Base-by-base conservation (phyloP, 768 basidiomycete species). In the Xerocomellus amylosporus region DNA sequence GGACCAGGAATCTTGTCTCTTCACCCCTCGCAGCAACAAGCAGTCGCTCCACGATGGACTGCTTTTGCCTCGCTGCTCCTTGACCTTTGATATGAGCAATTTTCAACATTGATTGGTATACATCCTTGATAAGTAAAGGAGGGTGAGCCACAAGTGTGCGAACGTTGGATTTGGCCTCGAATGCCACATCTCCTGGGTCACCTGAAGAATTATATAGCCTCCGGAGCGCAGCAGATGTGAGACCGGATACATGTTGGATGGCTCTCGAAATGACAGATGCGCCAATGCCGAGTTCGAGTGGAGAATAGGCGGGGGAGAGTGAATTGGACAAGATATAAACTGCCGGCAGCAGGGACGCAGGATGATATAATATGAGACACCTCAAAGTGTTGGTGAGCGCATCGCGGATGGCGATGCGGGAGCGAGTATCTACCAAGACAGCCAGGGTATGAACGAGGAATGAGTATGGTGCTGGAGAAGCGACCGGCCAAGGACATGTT, bases 151-250 rank as follows among this genome's bases (percentile, higher is more conserved):
- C 67, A 24, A 93, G 76, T 5, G 89, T 89, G 40, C 89, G 79
- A 20, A 90, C 70, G 53, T 81, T 88, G 4, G 84, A 83, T 66
- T 88, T 93, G 10, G 93, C 91, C 53, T 83, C 81, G 62, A 85
- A 93, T 1, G 94, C 94, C 8, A 94, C 90, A 65, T 94, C 91
- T 0, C 94, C 94, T 24, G 84, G 80, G 70, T 97, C 94, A 5
- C 94, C 94, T 33, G 76, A 82, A 41, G 79, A 73, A 58, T 85
- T 87, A 67, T 90, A 90, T 14, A 93, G 69, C 52, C 75, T 79
- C 69, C 75, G 84, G 43, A 87, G 77, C 13, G 85, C 79, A 8
- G 76, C 68, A 19, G 77, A 61, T 6, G 81, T 79, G 30, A 88
- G 72, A 20, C 88, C 88, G 15, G 88, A 90, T 31, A 88, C 79